Percentiles rank a stretch among this genome's conserved stretches.
These are phyloP conservation scores for Eucalyptus viminalis DNA, from an alignment of 345 rosid genomes.

Conservation along the genomic window DNA sequence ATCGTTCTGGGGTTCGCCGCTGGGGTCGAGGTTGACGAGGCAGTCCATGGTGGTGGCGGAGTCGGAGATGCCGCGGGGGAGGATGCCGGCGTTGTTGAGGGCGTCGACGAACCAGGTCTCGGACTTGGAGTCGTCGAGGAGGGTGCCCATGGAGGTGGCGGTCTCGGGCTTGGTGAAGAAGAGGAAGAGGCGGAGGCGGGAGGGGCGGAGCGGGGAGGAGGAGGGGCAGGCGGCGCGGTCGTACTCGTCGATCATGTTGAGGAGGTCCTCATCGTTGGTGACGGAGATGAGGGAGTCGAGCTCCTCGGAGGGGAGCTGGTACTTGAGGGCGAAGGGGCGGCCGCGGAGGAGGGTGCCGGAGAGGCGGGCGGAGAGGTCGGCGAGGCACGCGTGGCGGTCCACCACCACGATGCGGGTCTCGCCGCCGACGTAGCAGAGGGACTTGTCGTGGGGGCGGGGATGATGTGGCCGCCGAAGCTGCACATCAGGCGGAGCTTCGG, in stretches of 20 bases:
- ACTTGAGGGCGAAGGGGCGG: constrained; percentile 62
- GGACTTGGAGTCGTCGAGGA: constrained; percentile 54
- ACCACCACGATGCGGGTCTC: constrained; percentile 83
- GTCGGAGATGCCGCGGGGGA: constrained; percentile 60
- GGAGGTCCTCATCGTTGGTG: constrained; percentile 74
- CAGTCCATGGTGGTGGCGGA: constrained; percentile 31
- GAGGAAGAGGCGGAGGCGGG: constrained; percentile 53
- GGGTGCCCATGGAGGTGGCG: constrained; percentile 57
- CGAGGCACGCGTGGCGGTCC: constrained; percentile 63
- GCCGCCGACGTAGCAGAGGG: constrained; percentile 67
- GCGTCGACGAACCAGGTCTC: constrained; percentile 87
- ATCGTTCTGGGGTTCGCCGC: not conserved
- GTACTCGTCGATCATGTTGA: constrained; percentile 73
- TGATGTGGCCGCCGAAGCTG: constrained; percentile 78
- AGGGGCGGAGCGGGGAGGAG: constrained; percentile 14
- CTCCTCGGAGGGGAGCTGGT: constrained; percentile 82
- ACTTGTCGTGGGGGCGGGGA: constrained; percentile 84
- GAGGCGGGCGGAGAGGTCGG: constrained; percentile 47
- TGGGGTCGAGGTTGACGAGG: constrained; percentile 31
- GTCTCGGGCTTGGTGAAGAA: constrained; percentile 68
- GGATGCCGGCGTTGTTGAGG: constrained; percentile 47
- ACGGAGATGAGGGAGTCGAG: constrained; percentile 78
- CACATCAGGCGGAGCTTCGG: constrained; percentile 76
- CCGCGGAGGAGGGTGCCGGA: constrained; percentile 56
- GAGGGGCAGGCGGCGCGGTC: constrained; percentile 36